phyloP scores from a whole-genome alignment of 2,329 filamentous ascomycete species.

The Geosmithia flava region DNA sequence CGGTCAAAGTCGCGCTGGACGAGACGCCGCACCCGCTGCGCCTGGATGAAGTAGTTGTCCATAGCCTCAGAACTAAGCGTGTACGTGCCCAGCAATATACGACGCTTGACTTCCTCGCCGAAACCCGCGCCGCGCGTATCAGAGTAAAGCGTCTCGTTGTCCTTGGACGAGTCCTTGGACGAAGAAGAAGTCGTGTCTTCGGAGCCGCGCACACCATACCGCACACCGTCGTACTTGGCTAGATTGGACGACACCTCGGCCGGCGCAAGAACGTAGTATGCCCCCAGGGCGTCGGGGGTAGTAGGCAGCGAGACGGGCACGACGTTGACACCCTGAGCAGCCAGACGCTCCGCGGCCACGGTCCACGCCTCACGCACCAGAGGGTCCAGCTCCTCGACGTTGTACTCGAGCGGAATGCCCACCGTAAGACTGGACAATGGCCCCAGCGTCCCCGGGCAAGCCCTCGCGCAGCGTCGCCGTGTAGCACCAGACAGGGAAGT shows the following conservation, averaged over 20 bases:
- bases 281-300: slow-evolving; percentile 74
- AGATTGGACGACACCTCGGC: slow-evolving; percentile 94
- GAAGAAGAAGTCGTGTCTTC: slow-evolving; percentile 32
- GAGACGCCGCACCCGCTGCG: slow-evolving; percentile 73
- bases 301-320: slow-evolving; percentile 70
- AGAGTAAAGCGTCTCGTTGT: slow-evolving; percentile 58
- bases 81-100: slow-evolving; percentile 83
- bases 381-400: slow-evolving; percentile 67
- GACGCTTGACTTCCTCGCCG: slow-evolving; percentile 71
- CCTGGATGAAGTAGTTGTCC: slow-evolving; percentile 93
- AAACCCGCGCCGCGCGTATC: slow-evolving; percentile 63
- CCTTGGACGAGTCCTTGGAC: background rate
- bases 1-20: slow-evolving; percentile 80
- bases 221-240: slow-evolving; percentile 93
- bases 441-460: slow-evolving; percentile 3
- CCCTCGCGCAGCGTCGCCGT: slow-evolving; percentile 33
- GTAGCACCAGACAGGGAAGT: slow-evolving; percentile 52
- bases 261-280: slow-evolving; percentile 91
- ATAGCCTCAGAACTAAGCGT: slow-evolving; percentile 81
- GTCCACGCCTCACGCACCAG: slow-evolving; percentile 60
- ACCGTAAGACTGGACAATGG: slow-evolving; percentile 27
- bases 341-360: slow-evolving; percentile 44
- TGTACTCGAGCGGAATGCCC: slow-evolving; percentile 66
- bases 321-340: slow-evolving; percentile 54
- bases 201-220: slow-evolving; percentile 55